Evolutionary conservation across 2,329 filamentous ascomycete species (phyloP).

Genomic region (Coniella vitis): DNA sequence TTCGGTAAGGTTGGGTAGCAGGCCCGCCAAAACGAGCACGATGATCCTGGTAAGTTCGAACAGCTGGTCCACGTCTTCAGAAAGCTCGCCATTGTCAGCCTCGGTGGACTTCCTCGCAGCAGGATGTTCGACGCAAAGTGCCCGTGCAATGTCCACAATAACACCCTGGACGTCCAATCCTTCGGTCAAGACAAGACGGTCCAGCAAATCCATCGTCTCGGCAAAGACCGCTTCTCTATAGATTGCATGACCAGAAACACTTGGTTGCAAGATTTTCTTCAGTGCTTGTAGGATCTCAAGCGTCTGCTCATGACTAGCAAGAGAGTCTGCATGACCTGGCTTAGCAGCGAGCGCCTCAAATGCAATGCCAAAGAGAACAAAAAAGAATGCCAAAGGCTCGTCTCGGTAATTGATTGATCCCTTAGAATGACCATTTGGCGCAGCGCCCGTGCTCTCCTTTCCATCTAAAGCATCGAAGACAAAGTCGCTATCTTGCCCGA

Average conservation of each 20-base stretch:
- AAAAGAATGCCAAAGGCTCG: conserved; percentile 97
- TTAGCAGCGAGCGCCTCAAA: conserved; percentile 91
- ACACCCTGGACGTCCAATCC: conserved; percentile 81
- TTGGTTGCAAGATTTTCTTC: conserved; percentile 90
- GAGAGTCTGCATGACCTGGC: conserved; percentile 56
- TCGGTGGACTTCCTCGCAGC: conserved; percentile 67
- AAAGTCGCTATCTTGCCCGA: conserved; percentile 95
- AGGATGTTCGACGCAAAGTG: conserved; percentile 83
- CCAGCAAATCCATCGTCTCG: conserved; percentile 92
- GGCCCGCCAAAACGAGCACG: conserved; percentile 80
- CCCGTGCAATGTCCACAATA: conserved; percentile 89
- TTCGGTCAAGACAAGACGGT: conserved; percentile 87
- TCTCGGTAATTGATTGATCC: conserved; percentile 87
- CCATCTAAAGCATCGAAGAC: conserved; percentile 96
- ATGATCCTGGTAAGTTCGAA: conserved; percentile 97
- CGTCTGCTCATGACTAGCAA: conserved; percentile 70
- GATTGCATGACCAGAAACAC: conserved; percentile 91
- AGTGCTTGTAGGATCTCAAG: conserved; percentile 79
- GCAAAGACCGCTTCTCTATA: conserved; percentile 94
- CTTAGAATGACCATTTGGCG: conserved; percentile 48
- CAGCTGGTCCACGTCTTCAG: conserved; percentile 94
- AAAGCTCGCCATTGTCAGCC: conserved; percentile 69
- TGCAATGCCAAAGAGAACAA: conserved; percentile 91
- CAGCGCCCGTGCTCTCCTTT: conserved; percentile 52
- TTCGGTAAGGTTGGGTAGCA: conserved; percentile 76